Base-by-base conservation (phyloP, 805 yeast genomes). In the Sugiyamaella smithiae region DNA sequence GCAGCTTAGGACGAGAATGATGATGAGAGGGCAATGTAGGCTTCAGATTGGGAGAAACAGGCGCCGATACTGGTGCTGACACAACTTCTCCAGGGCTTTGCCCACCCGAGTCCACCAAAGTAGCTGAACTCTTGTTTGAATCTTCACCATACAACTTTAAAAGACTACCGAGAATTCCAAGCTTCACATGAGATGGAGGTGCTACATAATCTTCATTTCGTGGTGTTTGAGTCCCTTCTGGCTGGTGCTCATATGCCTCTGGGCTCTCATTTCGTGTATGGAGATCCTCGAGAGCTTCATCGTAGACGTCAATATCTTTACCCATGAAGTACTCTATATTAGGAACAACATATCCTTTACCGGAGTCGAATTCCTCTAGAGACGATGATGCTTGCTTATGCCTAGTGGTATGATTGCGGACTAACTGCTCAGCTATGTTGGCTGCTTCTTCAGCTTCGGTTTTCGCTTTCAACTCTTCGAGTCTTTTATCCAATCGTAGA, bases 121-220 rank as follows among this genome's bases (percentile, higher is more conserved):
- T 16, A 2, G 50, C 33, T 12, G 33, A 16, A 14, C 43, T 40
- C 14, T 45, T 26, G 22, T 20, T 25, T 16, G 45, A 37, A 1
- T 40, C 43, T 7, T 63, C 67, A 17, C 66, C 70, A 61, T 89
- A 88, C 42, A 89, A 70, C 52, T 81, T 76, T 54, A 89, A 71
- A 53, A 89, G 72, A 1, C 91, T 80, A 0, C 96, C 86, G 24
- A 89, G 73, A 14, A 89, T 91, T 65, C 97, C 97, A 22, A 89
- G 89, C 57, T 84, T 84, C 9, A 88, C 90, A 46, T 76, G 77
- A 36, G 74, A 71, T 0, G 85, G 85, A 5, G 84, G 80, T 0
- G 83, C 77, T 1, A 81, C 75, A 46, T 77, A 72, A 40, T 77
- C 80, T 25, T 66, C 68, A 37, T 52, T 52, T 4, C 44, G 23